phyloP scores from a whole-genome alignment of 352 stramenopile genomes.

The Pythium dissimile region DNA sequence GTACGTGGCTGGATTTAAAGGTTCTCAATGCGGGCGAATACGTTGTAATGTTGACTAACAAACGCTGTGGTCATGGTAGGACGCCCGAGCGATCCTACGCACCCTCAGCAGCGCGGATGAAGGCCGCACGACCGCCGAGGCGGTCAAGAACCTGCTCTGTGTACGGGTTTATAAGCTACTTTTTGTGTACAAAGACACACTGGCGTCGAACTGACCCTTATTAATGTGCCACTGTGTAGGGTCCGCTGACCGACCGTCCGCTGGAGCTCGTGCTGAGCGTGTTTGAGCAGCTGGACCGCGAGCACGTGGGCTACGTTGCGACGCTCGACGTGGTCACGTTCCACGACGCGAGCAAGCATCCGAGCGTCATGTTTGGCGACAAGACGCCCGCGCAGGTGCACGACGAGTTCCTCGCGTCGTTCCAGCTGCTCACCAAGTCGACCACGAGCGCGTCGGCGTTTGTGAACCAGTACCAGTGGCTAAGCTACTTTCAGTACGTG shows the following conservation, averaged over 20 bases:
- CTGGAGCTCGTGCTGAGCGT: constrained; percentile 67
- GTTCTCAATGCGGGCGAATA: neutral
- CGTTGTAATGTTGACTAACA: neutral
- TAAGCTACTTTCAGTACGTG: constrained; percentile 73
- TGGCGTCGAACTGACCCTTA: neutral
- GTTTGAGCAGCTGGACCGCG: constrained; percentile 63
- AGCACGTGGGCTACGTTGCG: constrained; percentile 55
- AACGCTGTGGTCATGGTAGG: constrained; percentile 29
- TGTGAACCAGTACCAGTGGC: constrained; percentile 70
- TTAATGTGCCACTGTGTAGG: constrained; percentile 24
- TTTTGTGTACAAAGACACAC: neutral
- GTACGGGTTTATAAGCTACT: constrained; percentile 21
- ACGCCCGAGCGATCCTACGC: constrained; percentile 48
- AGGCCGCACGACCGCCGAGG: constrained; percentile 35
- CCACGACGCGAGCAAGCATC: constrained; percentile 55
- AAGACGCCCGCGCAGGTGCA: constrained; percentile 47
- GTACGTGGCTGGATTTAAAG: constrained; percentile 21
- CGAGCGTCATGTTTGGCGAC: constrained; percentile 72
- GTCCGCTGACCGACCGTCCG: constrained; percentile 35
- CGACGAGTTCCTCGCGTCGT: constrained; percentile 53
- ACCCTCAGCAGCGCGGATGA: constrained; percentile 33
- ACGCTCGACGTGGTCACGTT: constrained; percentile 41
- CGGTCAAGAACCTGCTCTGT: constrained; percentile 64
- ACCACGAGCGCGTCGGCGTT: constrained; percentile 29
- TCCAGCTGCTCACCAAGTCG: constrained; percentile 26